Conservation (phyloP, 2,329 filamentous ascomycete genomes). For the Aspergillus candidus region DNA sequence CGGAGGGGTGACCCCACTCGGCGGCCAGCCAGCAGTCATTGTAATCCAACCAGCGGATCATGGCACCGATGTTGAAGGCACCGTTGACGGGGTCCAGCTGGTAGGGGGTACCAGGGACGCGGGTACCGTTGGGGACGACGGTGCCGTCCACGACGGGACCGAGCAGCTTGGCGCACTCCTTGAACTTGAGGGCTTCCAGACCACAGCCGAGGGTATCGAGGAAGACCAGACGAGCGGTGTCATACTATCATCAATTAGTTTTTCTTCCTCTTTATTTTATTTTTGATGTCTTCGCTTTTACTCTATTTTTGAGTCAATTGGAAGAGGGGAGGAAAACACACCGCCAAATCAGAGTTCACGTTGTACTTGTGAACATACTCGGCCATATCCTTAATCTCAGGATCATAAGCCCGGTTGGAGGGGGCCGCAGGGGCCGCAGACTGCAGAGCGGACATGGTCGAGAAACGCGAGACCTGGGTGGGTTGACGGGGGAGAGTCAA, state of each 20-base stretch:
- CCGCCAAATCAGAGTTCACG: conserved; percentile 85
- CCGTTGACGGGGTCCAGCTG: conserved; percentile 92
- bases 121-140: conserved; percentile 82
- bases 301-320: not conserved
- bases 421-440: conserved; percentile 32
- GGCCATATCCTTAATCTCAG: conserved; percentile 92
- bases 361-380: conserved; percentile 89
- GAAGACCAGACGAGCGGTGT: conserved; percentile 94
- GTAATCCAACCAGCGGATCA: conserved; percentile 99
- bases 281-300: not conserved
- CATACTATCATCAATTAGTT: conserved; percentile 47
- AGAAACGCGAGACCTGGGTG: conserved; percentile 32
- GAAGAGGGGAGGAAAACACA: conserved; percentile 44
- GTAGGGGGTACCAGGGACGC: conserved; percentile 85
- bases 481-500: conserved; percentile 15
- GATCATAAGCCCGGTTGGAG: conserved; percentile 62
- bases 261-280: not conserved
- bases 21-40: conserved; percentile 99
- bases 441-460: conserved; percentile 39
- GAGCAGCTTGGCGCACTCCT: conserved; percentile 90
- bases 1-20: conserved; percentile 97
- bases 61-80: conserved; percentile 97
- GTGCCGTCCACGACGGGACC: conserved; percentile 89
- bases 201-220: conserved; percentile 96
- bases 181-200: conserved; percentile 89